Evolutionary conservation across 306 rosid species (phyloP).

Genomic region (Rosa lucieae): DNA sequence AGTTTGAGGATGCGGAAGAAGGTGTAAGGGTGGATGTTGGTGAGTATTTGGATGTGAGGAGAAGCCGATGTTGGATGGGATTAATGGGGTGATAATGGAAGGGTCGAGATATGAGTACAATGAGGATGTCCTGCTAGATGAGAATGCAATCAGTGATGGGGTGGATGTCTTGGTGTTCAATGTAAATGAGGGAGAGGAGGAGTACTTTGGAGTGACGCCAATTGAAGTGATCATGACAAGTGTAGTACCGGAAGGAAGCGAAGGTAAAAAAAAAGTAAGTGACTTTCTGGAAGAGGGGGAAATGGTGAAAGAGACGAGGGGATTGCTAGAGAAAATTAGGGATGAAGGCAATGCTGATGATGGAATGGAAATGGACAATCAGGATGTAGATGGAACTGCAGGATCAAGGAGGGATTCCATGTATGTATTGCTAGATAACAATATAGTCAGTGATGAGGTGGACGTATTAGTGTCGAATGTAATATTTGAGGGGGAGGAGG

Average conservation of each 20-base stretch:
- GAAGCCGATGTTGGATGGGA: not conserved
- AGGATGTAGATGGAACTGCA: not conserved
- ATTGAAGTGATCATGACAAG: not conserved
- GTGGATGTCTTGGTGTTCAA: constrained; percentile 17
- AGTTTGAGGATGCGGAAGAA: constrained; percentile 15
- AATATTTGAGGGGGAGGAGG: constrained; percentile 24
- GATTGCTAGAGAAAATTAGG: constrained; percentile 42
- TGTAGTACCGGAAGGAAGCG: constrained; percentile 31
- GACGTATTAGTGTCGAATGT: constrained; percentile 14
- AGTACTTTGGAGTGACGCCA: not conserved
- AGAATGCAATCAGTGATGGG: constrained; percentile 7
- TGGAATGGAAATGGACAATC: not conserved
- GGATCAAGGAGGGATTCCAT: not conserved
- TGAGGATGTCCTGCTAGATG: constrained; percentile 13
- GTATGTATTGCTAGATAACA: not conserved
- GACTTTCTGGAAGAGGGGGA: constrained; percentile 36
- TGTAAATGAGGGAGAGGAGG: constrained; percentile 27
- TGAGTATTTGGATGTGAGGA: constrained; percentile 14
- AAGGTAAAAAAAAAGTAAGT: constrained; percentile 27
- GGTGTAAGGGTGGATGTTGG: constrained; percentile 1
- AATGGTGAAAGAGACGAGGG: constrained; percentile 43
- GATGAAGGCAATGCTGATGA: constrained; percentile 42
- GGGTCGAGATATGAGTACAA: constrained; percentile 15
- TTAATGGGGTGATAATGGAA: not conserved
- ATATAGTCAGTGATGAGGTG: constrained; percentile 8